Base-by-base conservation (phyloP, 2,329 filamentous ascomycete species). In the Ceratocystis ficicola region DNA sequence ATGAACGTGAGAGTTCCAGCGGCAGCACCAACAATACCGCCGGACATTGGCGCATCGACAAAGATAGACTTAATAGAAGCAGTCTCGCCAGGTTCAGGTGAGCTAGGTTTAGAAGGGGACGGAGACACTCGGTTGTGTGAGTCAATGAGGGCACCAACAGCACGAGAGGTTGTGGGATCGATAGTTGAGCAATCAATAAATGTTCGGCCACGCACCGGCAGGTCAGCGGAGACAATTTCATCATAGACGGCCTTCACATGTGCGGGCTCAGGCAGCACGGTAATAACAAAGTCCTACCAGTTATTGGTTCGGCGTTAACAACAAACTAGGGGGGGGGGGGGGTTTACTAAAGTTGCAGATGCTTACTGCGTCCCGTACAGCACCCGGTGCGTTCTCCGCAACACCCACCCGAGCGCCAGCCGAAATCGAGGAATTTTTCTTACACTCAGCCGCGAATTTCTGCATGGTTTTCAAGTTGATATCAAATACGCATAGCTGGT, bases 171-270 rank as follows among this genome's bases (percentile, higher is more conserved):
- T 41, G 85, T 85, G 0, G 92, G 91, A 75, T 97, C 94, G 73
- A 99, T 97, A 17, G 94, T 99, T 2, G 93, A 97, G 75, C 89
- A 93, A 75, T 99, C 94, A 73, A 99, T 94, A 75, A 95, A 96
- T 67, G 96, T 77, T 48, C 91, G 86, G 67, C 86, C 78, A 63
- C 80, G 81, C 50, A 78, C 77, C 0, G 79, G 74, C 0, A 80
- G 74, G 1, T 78, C 70, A 1, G 81, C 77, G 60, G 83, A 80
- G 57, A 95, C 79, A 73, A 97, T 91, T 65, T 86, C 81, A 60
- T 84, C 78, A 75, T 91, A 96, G 48, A 96, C 90, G 63, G 83
- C 82, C 73, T 88, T 87, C 66, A 97, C 93, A 73, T 97, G 93
- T 32, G 86, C 81, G 1, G 93, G 90, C 71, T 95, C 90, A 0